These are phyloP conservation scores for Gillenia trifoliata DNA, from an alignment of 306 rosid species.

Conservation along the genomic window DNA sequence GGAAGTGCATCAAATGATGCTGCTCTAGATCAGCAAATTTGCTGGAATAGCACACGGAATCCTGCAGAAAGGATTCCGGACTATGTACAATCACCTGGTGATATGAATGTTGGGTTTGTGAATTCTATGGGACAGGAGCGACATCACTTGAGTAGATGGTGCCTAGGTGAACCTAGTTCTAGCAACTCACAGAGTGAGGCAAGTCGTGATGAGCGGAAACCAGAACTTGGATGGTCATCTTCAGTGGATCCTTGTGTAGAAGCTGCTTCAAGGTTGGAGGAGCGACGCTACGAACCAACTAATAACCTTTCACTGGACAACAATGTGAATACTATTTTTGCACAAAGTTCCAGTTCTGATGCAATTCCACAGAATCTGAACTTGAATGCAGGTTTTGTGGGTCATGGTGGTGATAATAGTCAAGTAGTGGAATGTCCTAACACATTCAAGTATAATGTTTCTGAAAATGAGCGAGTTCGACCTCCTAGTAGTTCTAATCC, in stretches of 20 bases:
- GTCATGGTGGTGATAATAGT: conserved; percentile 33
- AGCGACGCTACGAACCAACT: conserved; percentile 44
- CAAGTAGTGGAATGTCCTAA: conserved; percentile 44
- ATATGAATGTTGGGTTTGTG: conserved; percentile 50
- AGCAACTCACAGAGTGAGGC: conserved; percentile 46
- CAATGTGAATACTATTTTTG: conserved; percentile 43
- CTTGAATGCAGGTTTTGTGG: conserved; percentile 54
- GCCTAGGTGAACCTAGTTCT: conserved; percentile 85
- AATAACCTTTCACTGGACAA: conserved; percentile 47
- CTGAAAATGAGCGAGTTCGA: conserved; percentile 42
- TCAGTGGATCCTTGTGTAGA: conserved; percentile 43
- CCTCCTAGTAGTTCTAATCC: conserved; percentile 46
- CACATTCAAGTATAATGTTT: conserved; percentile 54
- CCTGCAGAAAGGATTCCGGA: conserved; percentile 58
- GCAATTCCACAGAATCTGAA: conserved; percentile 49
- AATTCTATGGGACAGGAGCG: conserved; percentile 54
- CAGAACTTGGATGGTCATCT: conserved; percentile 70
- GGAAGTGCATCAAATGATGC: conserved; percentile 59
- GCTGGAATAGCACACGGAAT: conserved; percentile 59
- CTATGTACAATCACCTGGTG: conserved; percentile 48
- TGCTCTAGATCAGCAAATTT: conserved; percentile 56
- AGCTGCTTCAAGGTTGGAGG: conserved; percentile 52
- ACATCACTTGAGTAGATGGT: conserved; percentile 67
- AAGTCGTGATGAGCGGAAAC: conserved; percentile 51
- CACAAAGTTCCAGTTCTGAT: conserved; percentile 49